Base-by-base conservation (phyloP, 106 monocot species). In the Dendrobium nobile region DNA sequence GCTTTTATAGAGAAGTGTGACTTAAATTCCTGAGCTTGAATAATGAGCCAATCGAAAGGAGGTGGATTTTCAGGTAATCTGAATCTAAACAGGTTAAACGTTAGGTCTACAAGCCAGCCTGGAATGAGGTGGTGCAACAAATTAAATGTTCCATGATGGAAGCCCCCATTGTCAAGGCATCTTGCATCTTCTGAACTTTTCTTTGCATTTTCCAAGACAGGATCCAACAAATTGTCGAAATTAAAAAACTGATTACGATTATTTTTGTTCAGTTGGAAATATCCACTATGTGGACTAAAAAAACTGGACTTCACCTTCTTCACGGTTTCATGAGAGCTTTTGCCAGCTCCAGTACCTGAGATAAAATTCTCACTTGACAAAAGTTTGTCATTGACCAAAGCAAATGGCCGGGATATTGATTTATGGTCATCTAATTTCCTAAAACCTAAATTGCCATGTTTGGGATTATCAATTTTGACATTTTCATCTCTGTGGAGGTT, bases 21-120 rank as follows among this genome's bases (percentile, higher is more conserved):
- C 72, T 82, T 89, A 47, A 90, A 75, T 65, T 85, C 92, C 73
- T 83, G 84, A 75, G 86, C 76, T 73, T 82, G 79, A 81, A n/a
- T 67, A 55, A 42, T 55, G 55, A 90, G 82, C 82, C 82, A 78
- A 79, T 79, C 54, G 33, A 77, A 82, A 9, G 88, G 28, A 47
- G 73, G 45, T 77, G 74, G 80, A 54, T 77, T 84, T 41, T 80
- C 61, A 67, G 41, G 7, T 51, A 51, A 44, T 86, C 77, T 28
- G 78, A 78, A 41, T 79, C 83, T 81, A 51, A 51, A 51, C 51
- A 51, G 51, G 51, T 51, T 51, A 51, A 51, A 13, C 13, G 13
- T 13, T 51, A 51, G 51, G 13, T 51, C 2, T 15, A 51, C 51
- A 13, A 13, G 51, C 51, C 10, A 51, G 51, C 51, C 51, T 51